phyloP scores from a whole-genome alignment of 2,329 filamentous ascomycete genomes.

The Diaporthe batatas region DNA sequence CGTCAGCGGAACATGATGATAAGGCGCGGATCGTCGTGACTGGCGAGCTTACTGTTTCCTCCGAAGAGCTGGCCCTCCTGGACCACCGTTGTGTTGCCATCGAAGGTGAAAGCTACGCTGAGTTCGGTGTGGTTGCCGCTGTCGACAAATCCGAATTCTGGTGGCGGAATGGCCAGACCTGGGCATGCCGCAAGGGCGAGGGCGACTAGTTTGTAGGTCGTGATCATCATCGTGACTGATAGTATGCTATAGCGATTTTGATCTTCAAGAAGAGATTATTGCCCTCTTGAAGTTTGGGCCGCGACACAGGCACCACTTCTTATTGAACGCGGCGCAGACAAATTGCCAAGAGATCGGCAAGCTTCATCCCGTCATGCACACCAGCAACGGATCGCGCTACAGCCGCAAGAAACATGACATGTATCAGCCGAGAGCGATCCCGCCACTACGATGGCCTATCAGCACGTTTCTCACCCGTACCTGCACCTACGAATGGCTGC shows the following conservation, averaged over 20 bases:
- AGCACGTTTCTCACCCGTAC: neutral
- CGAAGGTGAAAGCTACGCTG: constrained; percentile 34
- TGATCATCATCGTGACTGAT: constrained; percentile 2
- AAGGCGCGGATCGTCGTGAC: too few species aligned
- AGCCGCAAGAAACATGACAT: constrained; percentile 25
- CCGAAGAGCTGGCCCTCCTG: constrained; percentile 17
- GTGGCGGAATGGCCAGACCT: constrained; percentile 35
- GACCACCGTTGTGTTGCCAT: constrained; percentile 29
- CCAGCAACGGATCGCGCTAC: constrained; percentile 20
- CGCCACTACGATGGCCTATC: constrained; percentile 4
- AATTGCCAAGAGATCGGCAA: constrained; percentile 24
- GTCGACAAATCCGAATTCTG: constrained; percentile 32
- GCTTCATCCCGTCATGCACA: constrained; percentile 30
- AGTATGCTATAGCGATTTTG: neutral
- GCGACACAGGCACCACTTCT: neutral
- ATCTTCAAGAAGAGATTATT: fast-evolving
- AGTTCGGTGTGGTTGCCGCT: constrained; percentile 34
- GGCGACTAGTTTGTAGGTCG: constrained; percentile 9
- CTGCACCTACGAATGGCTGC: neutral
- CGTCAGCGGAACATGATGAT: neutral
- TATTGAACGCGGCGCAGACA: neutral
- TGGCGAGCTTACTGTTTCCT: constrained; percentile 5
- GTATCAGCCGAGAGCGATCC: constrained; percentile 26
- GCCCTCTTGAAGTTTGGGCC: fast-evolving
- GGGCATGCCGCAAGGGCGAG: constrained; percentile 29